Base-by-base conservation (phyloP, 768 basidiomycete species). In the Mycena sanguinolenta region DNA sequence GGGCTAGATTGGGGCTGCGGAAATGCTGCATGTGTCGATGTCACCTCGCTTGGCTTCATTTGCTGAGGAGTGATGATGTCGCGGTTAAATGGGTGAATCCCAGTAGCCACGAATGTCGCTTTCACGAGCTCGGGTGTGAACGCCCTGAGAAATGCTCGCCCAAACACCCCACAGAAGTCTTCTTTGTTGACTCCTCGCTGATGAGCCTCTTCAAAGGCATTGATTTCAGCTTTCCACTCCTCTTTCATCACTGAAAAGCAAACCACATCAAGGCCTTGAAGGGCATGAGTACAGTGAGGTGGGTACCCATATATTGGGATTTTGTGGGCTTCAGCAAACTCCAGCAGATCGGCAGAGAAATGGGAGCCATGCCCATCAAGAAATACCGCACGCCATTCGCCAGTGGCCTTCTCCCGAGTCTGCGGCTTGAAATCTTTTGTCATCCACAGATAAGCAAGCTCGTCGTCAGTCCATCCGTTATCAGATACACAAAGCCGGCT, bases 341-440 rank as follows among this genome's bases (percentile, higher is more conserved):
- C 13, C 25, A 70, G 46, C 46, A 53, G 53, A 58, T 27, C 39
- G 14, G 64, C 21, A 14, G 39, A 19, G n/a, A 10, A 44, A 42
- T 72, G 66, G 23, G 66, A 62, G 53, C 46, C 36, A 28, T 82
- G 81, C 1, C 80, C 76, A 73, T 82, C 79, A 1, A 81, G 36
- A 49, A 81, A 44, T 14, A 82, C 32, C 21, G 67, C 58, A 3
- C 58, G 58, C 46, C 21, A 23, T 23, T 49, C 46, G 46, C 46
- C 46, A 23, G n/a, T 49, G 46, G 70, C 65, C 32, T 46, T 62
- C 14, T 63, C 62, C 1, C 27, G 46, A 7, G 76, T 75, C 34
- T 75, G 44, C n/a, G 46, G 52, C 2, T 72, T 72, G 52, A 78
- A 78, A 34, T 72, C 67, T n/a, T 73, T 53, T 21, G 64, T 32